These are phyloP conservation scores for Colletotrichum orbiculare DNA, from an alignment of 2,329 filamentous ascomycete species.

Conservation along the genomic window DNA sequence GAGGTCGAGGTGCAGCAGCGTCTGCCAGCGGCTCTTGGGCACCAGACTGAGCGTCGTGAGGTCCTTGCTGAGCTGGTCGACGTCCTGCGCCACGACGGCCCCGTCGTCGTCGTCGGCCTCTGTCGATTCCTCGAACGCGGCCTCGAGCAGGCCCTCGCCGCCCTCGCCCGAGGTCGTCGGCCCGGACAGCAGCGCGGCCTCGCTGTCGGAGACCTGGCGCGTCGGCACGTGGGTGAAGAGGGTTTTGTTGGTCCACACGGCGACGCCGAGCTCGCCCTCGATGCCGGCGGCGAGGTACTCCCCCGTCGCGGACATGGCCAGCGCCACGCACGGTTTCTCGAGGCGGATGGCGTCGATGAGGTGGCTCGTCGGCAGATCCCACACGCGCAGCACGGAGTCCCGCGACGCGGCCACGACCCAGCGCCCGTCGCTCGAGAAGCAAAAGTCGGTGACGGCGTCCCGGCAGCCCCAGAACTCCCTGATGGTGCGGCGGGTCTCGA, in stretches of 20 bases:
- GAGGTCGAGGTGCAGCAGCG: conserved; percentile 88
- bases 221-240: conserved; percentile 91
- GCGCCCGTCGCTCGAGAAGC: conserved; percentile 91
- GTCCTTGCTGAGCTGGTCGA: conserved; percentile 84
- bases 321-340: conserved; percentile 80
- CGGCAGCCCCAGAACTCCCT: conserved; percentile 90
- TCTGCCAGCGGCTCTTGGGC: conserved; percentile 94
- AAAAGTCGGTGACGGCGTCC: conserved; percentile 80
- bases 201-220: conserved; percentile 82
- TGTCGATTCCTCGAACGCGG: conserved; percentile 71
- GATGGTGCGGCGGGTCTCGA: conserved; percentile 89
- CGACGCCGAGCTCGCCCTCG: conserved; percentile 85
- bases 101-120: conserved; percentile 63
- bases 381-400: conserved; percentile 84
- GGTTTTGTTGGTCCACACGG: conserved; percentile 94
- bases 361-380: conserved; percentile 96
- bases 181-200: conserved; percentile 72
- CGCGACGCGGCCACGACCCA: conserved; percentile 93
- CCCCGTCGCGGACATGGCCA: conserved; percentile 89
- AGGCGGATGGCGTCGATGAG: conserved; percentile 92
- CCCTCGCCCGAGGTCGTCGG: conserved; percentile 88
- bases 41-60: conserved; percentile 91
- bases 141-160: conserved; percentile 79
- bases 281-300: conserved; percentile 95
- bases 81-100: conserved; percentile 62